Conservation (phyloP, 371 early-diverging fungal species). For the Mortierella sp. region DNA sequence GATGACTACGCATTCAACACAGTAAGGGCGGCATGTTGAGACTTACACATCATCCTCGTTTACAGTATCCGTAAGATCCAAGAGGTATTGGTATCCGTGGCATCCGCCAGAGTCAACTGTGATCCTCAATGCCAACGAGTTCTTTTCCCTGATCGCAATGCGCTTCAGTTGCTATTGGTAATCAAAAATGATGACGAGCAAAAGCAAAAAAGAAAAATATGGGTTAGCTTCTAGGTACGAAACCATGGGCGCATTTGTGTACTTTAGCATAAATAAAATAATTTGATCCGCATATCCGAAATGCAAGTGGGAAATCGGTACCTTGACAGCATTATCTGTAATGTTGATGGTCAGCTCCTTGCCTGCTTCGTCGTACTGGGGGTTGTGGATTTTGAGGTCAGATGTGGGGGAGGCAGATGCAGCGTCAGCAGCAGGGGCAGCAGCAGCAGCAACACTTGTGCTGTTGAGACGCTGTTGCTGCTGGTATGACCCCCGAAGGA, state of each 20-base stretch:
- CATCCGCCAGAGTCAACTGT: constrained; percentile 96
- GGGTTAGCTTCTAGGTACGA: not conserved
- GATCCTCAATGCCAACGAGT: constrained; percentile 76
- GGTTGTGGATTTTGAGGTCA: constrained; percentile 40
- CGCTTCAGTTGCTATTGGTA: constrained; percentile 71
- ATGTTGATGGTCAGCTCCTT: constrained; percentile 45
- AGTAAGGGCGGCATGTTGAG: not conserved
- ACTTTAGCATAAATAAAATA: not conserved
- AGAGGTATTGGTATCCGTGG: constrained; percentile 95
- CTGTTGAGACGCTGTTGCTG: constrained; percentile 26
- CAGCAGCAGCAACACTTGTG: constrained; percentile 9
- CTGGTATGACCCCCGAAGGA: constrained; percentile 4
- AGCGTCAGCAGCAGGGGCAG: not conserved
- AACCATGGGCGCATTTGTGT: not conserved
- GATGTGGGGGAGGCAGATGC: not conserved
- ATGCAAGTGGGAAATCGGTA: not conserved
- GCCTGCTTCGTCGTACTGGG: constrained; percentile 48
- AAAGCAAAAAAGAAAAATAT: too few relatives aligned
- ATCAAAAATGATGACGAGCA: not conserved
- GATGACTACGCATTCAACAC: not conserved
- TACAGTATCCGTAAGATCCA: constrained; percentile 81
- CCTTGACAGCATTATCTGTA: constrained; percentile 57
- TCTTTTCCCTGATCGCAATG: constrained; percentile 72
- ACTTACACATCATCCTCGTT: constrained; percentile 85
- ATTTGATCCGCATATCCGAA: not conserved